phyloP scores from a whole-genome alignment of 202 grass and related monocot genomes.

The Saccharum hybrid region DNA sequence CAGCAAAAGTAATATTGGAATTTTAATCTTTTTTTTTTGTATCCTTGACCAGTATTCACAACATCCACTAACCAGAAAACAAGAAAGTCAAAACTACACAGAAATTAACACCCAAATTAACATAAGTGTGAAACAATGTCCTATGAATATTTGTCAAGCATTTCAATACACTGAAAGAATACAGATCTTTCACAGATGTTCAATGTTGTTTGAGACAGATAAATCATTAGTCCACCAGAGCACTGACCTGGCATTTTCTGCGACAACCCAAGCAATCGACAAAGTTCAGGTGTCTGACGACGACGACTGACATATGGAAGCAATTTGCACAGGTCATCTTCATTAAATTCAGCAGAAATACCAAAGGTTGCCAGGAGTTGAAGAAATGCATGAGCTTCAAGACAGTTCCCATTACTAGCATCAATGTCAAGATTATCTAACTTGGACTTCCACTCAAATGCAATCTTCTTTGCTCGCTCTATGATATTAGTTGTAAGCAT shows the following conservation, averaged over 20 bases:
- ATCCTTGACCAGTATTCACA: neutral
- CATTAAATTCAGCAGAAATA: constrained; percentile 67
- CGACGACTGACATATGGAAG: constrained; percentile 89
- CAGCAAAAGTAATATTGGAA: neutral
- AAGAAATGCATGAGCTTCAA: constrained; percentile 98
- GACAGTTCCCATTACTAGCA: constrained; percentile 88
- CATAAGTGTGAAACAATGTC: neutral
- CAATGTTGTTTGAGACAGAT: constrained; percentile 2
- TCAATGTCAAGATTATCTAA: constrained; percentile 85
- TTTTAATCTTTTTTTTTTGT: neutral
- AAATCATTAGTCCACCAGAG: constrained; percentile 26
- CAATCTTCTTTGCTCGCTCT: constrained; percentile 74
- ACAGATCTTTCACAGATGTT: neutral
- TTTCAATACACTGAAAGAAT: constrained; percentile 14
- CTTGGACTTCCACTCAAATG: constrained; percentile 79
- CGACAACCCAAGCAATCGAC: constrained; percentile 79
- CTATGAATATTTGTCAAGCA: constrained; percentile 1
- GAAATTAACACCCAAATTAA: neutral
- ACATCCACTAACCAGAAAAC: constrained; percentile 1
- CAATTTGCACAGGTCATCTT: constrained; percentile 87
- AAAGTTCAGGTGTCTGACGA: constrained; percentile 86
- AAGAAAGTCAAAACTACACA: constrained; percentile 1
- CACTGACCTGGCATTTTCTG: constrained; percentile 91
- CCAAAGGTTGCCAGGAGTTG: constrained; percentile 89
- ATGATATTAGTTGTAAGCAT: constrained; percentile 55